Evolutionary conservation across 306 rosid genomes (phyloP).

Genomic region (Cicer pinnatifidum): DNA sequence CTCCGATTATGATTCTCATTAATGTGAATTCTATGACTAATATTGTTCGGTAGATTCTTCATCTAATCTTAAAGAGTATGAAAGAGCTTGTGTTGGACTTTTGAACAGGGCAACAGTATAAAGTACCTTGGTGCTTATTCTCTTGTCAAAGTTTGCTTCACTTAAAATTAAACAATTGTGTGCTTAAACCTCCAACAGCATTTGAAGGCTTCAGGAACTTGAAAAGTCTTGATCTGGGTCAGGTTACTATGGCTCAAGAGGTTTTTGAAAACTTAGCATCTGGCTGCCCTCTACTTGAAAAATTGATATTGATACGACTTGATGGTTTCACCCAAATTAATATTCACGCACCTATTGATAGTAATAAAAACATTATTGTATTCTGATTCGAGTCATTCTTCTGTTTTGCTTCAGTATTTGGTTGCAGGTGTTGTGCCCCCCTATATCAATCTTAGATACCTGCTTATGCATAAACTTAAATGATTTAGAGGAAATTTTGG

Average conservation of each 20-base stretch:
- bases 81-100: constrained; percentile 57
- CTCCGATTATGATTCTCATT: constrained; percentile 42
- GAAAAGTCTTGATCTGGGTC: constrained; percentile 62
- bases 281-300: constrained; percentile 59
- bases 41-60: constrained; percentile 58
- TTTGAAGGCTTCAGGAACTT: constrained; percentile 57
- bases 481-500: constrained; percentile 53
- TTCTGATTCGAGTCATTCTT: constrained; percentile 30
- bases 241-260: constrained; percentile 59
- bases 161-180: constrained; percentile 54
- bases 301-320: constrained; percentile 52
- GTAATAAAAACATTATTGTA: too few relatives aligned
- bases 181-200: constrained; percentile 55
- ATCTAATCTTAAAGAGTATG: constrained; percentile 47
- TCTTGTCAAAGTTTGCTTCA: constrained; percentile 53
- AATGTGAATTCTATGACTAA: constrained; percentile 34
- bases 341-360: constrained; percentile 55
- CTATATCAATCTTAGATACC: constrained; percentile 51
- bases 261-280: constrained; percentile 55
- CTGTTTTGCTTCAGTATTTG: constrained; percentile 56
- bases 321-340: constrained; percentile 57
- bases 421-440: constrained; percentile 50
- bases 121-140: constrained; percentile 54
- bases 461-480: constrained; percentile 54
- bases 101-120: constrained; percentile 54